Base-by-base conservation (phyloP, 2,329 filamentous ascomycete genomes). In the Verticillium longisporum region DNA sequence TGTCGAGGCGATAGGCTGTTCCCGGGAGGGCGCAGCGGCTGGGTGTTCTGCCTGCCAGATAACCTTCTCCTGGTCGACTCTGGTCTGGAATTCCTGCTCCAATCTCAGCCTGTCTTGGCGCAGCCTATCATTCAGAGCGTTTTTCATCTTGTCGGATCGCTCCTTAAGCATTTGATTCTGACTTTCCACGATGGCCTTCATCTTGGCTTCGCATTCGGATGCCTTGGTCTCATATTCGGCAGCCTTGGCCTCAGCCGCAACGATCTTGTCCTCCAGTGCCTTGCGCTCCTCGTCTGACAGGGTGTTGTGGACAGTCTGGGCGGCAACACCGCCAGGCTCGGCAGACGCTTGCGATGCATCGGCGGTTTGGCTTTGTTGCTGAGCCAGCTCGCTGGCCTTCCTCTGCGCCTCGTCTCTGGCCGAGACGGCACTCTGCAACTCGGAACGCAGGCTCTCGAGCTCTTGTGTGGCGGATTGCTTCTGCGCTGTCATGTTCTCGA, bases 101-200 rank as follows among this genome's bases (percentile, higher is more conserved):
- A 79, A 74, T 62, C 80, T 77, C 58, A 79, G 73, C 65, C 81
- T 83, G 55, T 87, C 83, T 67, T 91, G 91, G 61, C 80, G 84
- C 15, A 96, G 79, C 70, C 89, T 91, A 70, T 85, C 87, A 68
- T 87, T 88, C 57, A 91, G 75, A 1, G 83, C 75, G 26, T 83
- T 80, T 68, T 87, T 89, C 88, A 91, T 89, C 70, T 83, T 84
- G 54, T 90, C 85, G 1, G 86, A 87, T 55, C 87, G 82, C 59
- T 82, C 78, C 68, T 89, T 89, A 62, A 90, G 79, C 11, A 82
- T 86, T 38, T 75, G 77, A 61, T 84, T 79, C 55, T 86, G 82
- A 60, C 79, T 81, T 34, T 85, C 82, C 69, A 93, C 89, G 15
- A 89, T 77, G 63, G 87, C 84, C 60, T 83, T 81, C 1, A 79